Base-by-base conservation (phyloP, 805 yeast species). In the Cyberlindnera americana region DNA sequence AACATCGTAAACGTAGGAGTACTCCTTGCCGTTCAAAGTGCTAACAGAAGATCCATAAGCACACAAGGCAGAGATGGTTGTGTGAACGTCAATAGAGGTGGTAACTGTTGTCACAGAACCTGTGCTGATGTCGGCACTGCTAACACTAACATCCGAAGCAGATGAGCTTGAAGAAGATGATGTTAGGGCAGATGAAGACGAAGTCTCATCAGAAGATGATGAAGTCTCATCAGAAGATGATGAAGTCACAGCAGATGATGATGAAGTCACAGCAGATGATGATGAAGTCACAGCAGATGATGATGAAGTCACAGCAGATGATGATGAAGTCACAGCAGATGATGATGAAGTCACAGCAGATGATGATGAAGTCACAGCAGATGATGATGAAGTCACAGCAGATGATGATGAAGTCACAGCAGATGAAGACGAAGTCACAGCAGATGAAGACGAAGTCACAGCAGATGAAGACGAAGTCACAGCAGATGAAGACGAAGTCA, bases 91-190 rank as follows among this genome's bases (percentile, higher is more conserved):
- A 12, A 39, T 22, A 6, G 33, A 19, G 13, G 42, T 39, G 14
- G 42, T 33, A 3, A 34, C 42, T 11, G 42, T 39, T 9, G 28
- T 16, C 3, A 36, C 22, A 16, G 23, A 29, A 6, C 33, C 33
- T 15, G 24, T 19, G 12, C 33, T 29, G 17, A 29, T 11, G 5
- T 18, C 21, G 13, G 23, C 33, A 8, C n/a, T 19, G 19, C 33
- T 29, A 11, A 29, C 31, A 22, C 24, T 22, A 8, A 11, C 8
- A 22, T 13, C 24, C 8, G 11, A 11, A 22, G 27, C 13, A 17
- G 32, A 17, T 8, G 22, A 17, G 14, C 15, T 14, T 12, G 16
- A 13, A 13, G 29, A 27, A 5, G 29, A 27, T 5, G 29, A 27
- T 14, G 18, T 15, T 4, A 10, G 5, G 18, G 29, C 13, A 6